Base-by-base conservation (phyloP, 805 yeast genomes). In the Kluyveromyces nonfermentans region DNA sequence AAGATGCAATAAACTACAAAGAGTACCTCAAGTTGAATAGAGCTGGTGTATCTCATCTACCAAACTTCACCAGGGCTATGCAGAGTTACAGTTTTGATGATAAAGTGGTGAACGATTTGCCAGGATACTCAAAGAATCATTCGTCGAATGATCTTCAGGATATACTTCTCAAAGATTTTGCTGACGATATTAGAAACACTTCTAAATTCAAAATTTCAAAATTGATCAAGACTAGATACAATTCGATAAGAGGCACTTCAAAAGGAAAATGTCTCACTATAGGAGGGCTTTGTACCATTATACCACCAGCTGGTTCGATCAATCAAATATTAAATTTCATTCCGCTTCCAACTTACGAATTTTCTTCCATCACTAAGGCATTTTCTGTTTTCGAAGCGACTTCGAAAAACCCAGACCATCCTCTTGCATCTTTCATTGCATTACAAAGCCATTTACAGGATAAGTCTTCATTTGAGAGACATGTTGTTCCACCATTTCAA, bases 61-160 rank as follows among this genome's bases (percentile, higher is more conserved):
- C 95, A 0, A 87, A 87, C 21, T 76, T 80, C 57, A 87, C 96
- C 0, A 70, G 85, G 53, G 71, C 68, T 3, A 53, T 70, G 12
- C 70, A 75, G 44, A 64, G 61, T 4, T 75, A 62, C 49, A 53
- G 60, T 7, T 58, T 73, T 15, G 52, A 47, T 16, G 62, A 58
- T 12, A 59, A 63, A 22, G 35, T 50, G 0, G 45, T 68, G 3
- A 49, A 56, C 48, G 74, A 70, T 51, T 51, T 69, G 6, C 74
- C 74, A 5, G 74, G 74, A 2, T 68, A 63, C 37, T 47, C 58
- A 6, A 46, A 42, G 12, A 42, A 52, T n/a, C 25, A 21, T 22
- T 30, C 22, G 4, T 25, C 40, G 31, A 35, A 54, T 5, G 50
- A 56, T 20, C 45, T 65, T 5, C 67, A 60, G 46, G 41, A 49